Evolutionary conservation across 768 basidiomycete species (phyloP), one percentile per base, ranked within the genome.

Genomic region (Suillus plorans): DNA sequence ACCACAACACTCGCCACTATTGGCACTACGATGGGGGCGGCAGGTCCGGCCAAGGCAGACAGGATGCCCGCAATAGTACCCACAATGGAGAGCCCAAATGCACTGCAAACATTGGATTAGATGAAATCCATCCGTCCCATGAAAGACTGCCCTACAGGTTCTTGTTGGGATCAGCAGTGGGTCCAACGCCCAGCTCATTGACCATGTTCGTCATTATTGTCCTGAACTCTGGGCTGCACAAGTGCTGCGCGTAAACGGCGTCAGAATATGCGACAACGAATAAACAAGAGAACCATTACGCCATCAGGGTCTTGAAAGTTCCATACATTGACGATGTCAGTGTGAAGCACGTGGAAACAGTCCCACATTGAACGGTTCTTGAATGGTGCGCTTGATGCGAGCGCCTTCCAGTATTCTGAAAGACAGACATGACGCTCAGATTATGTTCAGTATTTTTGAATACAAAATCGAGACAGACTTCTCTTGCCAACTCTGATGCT

Each of bases 261-360:
- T 57, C 20, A 63, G 56, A 9, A 39, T 13, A 63, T 20, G 28
- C 18, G 36, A 63, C 20, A 31, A 36, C 5, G 1, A 44, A 44
- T 25, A 44, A 14, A 10, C 5, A 44, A 31, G 39, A 63, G 3
- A 41, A 7, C 20, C 1, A 41, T 37, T 60, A 63, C 63, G 18
- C 16, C 25, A 8, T 28, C 3, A 28, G 63, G 57, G 53, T 68
- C 67, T 22, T 37, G 36, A 41, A 72, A 68, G 56, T 72, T 72
- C 71, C 72, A 72, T 10, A 65, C 60, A 1, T 44, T 20, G 22
- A 72, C 47, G 18, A 72, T 70, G 41, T 72, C 71, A 1, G 60
- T 31, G 53, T 71, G 70, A n/a, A 71, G 62, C 14, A 69, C 63
- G 5, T 64, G 37, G 0, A 71, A 28, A 53, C 71, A 71, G 16